phyloP scores from a whole-genome alignment of 2,329 filamentous ascomycete genomes.

The Immersiporthe knoxdaviesiana region DNA sequence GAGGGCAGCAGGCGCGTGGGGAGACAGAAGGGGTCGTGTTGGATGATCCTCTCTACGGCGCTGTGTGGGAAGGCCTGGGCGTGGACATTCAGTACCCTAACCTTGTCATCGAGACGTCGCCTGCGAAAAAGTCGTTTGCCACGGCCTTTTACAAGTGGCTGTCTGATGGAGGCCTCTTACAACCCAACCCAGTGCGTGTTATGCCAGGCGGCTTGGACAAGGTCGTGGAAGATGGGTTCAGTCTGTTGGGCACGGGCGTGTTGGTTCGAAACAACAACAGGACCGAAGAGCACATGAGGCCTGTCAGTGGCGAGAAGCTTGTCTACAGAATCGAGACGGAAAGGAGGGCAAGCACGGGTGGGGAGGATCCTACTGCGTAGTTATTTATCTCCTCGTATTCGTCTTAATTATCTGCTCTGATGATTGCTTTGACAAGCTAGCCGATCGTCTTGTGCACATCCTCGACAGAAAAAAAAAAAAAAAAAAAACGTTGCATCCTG shows the following conservation, averaged over 20 bases:
- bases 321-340: constrained; percentile 34
- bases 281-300: constrained; percentile 40
- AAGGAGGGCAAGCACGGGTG: constrained; percentile 19
- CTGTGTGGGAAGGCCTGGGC: constrained; percentile 48
- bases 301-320: constrained; percentile 47
- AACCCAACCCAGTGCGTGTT: constrained; percentile 38
- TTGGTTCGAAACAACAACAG: constrained; percentile 32
- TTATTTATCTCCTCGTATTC: not conserved
- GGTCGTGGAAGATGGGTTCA: constrained; percentile 37
- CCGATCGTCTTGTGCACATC: not conserved
- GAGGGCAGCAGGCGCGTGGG: constrained; percentile 38
- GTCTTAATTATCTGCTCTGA: not conserved
- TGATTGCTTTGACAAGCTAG: not conserved
- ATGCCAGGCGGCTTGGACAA: constrained; percentile 40
- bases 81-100: constrained; percentile 44
- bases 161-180: constrained; percentile 32
- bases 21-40: constrained; percentile 34
- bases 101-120: constrained; percentile 33
- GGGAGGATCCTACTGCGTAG: constrained; percentile 22
- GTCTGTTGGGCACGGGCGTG: constrained; percentile 36
- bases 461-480: not conserved
- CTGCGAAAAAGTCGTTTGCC: constrained; percentile 38
- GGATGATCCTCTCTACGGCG: constrained; percentile 45
- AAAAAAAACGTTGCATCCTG: not conserved
- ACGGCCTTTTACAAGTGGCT: constrained; percentile 43